Evolutionary conservation across 768 basidiomycete genomes (phyloP).

Genomic region (Russula sp.): DNA sequence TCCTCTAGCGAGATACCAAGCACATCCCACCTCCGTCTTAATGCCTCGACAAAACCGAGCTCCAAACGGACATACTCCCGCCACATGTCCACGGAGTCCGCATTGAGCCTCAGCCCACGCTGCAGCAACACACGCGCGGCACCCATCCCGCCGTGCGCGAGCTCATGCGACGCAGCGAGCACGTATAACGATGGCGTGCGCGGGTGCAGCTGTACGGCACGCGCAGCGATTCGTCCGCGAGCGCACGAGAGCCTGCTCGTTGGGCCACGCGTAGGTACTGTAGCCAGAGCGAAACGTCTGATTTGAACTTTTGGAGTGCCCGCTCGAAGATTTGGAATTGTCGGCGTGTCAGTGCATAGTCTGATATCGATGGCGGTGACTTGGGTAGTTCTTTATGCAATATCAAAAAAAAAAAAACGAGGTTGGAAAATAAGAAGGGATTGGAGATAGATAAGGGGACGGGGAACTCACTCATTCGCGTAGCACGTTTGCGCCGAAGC

Average conservation of each 20-base stretch:
- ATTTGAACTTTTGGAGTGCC: slow-evolving; percentile 83
- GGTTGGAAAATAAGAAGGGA: neutral
- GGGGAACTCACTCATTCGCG: slow-evolving; percentile 60
- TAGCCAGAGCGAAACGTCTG: slow-evolving; percentile 82
- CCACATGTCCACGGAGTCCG: slow-evolving; percentile 76
- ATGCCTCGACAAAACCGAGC: slow-evolving; percentile 40
- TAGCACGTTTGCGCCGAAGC: slow-evolving; percentile 68
- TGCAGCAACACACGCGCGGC: slow-evolving; percentile 81
- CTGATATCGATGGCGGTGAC: slow-evolving; percentile 62
- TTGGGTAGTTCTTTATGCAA: slow-evolving; percentile 20
- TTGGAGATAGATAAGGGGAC: neutral
- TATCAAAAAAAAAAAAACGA: too few relatives aligned
- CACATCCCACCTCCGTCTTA: slow-evolving; percentile 68
- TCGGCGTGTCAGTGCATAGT: slow-evolving; percentile 79
- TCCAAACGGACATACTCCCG: slow-evolving; percentile 90
- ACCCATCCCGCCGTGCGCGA: slow-evolving; percentile 68
- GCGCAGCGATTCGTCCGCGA: slow-evolving; percentile 82
- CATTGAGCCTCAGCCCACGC: slow-evolving; percentile 77
- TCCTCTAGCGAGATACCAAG: slow-evolving; percentile 54
- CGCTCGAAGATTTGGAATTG: slow-evolving; percentile 91
- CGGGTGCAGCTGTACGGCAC: slow-evolving; percentile 89
- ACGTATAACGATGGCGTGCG: slow-evolving; percentile 75
- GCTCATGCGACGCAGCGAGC: slow-evolving; percentile 78
- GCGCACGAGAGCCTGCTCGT: slow-evolving; percentile 69
- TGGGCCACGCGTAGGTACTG: slow-evolving; percentile 86